Base-by-base conservation (phyloP, 257 asterid species). In the Cruciata laevipes region DNA sequence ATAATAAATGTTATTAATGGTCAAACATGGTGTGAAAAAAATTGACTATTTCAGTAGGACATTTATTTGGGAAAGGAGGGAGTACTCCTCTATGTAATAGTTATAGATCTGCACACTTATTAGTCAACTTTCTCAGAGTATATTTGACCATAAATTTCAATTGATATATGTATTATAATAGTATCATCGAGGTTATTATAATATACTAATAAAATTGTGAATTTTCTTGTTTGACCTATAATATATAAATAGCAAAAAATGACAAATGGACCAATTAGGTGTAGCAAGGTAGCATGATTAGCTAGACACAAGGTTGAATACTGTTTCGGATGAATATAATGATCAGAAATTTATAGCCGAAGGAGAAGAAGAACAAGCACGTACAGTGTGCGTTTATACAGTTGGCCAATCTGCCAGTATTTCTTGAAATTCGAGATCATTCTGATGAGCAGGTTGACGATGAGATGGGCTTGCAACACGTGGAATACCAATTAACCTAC, bases 351-450 rank as follows among this genome's bases (percentile, higher is more conserved):
- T 7, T 8, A 8, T 33, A 57, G 31, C 12, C 7, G 58, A n/a
- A 61, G 42, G 14, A 49, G 61, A 32, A 35, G 56, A 58, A 62
- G 51, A 63, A 72, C 31, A 37, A 21, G 74, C 59, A 53, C 23
- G 74, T 27, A 53, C 23, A 52, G 24, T 20, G 6, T 53, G 14
- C 59, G 5, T 4, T 65, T 18, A 12, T 57, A 57, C 82, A 80
- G 78, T 82, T 84, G 84, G 82, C 84, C 20, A 61, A 53, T 53
- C 60, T 53, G 60, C 47, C 21, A 21, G 47, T 4, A 21, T 30
- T 59, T 18, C 44, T 24, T 30, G 62, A 73, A 62, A 49, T 30
- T 77, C 85, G 65, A 79, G 88, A 80, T 52, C 61, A 75, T 78
- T 84, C 88, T 33, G 37, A 30, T 62, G 31, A 74, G 49, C 49